A percentile compares a stretch with the other conserved stretches of the same genome.
These are phyloP conservation scores for Fraxinus nigra DNA, from an alignment of 305 asterid genomes.

Conservation along the genomic window DNA sequence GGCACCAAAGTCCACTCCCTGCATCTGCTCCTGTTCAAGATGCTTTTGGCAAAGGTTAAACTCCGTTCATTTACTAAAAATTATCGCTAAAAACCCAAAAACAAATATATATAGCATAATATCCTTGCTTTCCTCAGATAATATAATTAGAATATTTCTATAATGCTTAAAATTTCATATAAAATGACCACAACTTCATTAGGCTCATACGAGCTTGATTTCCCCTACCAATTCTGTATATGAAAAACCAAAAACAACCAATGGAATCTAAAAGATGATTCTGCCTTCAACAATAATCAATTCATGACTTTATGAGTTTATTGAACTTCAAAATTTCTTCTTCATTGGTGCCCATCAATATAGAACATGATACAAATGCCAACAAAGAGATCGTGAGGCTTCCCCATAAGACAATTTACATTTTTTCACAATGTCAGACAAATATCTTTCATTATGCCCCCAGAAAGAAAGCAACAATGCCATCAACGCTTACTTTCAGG, in stretches of 20 bases:
- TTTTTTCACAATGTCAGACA: background rate
- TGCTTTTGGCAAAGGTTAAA: background rate
- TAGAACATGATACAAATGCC: background rate
- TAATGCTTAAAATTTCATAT: background rate
- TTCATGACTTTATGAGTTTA: background rate
- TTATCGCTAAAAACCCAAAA: background rate
- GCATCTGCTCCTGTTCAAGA: background rate
- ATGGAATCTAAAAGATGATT: background rate
- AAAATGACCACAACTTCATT: background rate
- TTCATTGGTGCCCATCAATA: background rate
- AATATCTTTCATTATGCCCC: background rate
- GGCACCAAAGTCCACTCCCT: background rate
- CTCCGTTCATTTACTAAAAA: background rate
- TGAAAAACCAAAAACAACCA: background rate
- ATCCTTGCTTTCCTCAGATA: background rate
- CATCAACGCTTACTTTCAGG: background rate
- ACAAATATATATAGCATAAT: background rate
- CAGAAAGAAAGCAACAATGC: background rate
- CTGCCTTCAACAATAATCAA: background rate
- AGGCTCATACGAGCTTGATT: background rate
- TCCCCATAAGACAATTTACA: background rate
- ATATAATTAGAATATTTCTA: background rate
- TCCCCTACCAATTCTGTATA: background rate
- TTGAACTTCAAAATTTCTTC: background rate
- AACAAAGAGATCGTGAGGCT: background rate